Conservation (phyloP, 2,329 filamentous ascomycete genomes). For the Sarocladiaceae sp. region DNA sequence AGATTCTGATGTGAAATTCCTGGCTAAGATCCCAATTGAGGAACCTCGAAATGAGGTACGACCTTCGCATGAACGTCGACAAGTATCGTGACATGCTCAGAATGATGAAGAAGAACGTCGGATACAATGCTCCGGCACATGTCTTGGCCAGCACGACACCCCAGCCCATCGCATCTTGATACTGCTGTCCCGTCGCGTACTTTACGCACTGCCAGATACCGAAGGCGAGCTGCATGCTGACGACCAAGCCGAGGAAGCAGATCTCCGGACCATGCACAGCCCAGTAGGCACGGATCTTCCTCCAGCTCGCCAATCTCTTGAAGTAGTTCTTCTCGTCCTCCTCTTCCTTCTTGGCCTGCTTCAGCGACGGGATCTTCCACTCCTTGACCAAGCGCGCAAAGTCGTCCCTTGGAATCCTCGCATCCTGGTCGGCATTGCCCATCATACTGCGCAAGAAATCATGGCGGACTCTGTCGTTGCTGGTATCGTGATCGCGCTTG, state of each 20-base stretch:
- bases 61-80: conserved; percentile 47
- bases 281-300: conserved; percentile 48
- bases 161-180: conserved; percentile 49
- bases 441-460: conserved; percentile 48
- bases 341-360: conserved; percentile 42
- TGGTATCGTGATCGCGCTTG: conserved; percentile 27
- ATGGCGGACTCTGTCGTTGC: conserved; percentile 39
- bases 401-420: conserved; percentile 38
- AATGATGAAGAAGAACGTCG: conserved; percentile 54
- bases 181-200: conserved; percentile 39
- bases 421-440: conserved; percentile 29
- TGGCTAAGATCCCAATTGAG: conserved; percentile 55
- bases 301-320: conserved; percentile 37
- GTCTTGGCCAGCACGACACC: conserved; percentile 53
- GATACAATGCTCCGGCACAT: conserved; percentile 50
- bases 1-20: conserved; percentile 52
- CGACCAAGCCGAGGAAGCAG: conserved; percentile 43
- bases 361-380: conserved; percentile 45
- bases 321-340: conserved; percentile 40
- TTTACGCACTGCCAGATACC: conserved; percentile 53
- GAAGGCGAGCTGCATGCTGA: conserved; percentile 43
- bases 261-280: conserved; percentile 50
- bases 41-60: conserved; percentile 47
- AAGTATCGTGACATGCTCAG: conserved; percentile 55
- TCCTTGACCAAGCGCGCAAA: conserved; percentile 38